Evolutionary conservation across 768 basidiomycete genomes (phyloP), one percentile per base, ranked within the genome.

Genomic region (Holtermannia corniformis): DNA sequence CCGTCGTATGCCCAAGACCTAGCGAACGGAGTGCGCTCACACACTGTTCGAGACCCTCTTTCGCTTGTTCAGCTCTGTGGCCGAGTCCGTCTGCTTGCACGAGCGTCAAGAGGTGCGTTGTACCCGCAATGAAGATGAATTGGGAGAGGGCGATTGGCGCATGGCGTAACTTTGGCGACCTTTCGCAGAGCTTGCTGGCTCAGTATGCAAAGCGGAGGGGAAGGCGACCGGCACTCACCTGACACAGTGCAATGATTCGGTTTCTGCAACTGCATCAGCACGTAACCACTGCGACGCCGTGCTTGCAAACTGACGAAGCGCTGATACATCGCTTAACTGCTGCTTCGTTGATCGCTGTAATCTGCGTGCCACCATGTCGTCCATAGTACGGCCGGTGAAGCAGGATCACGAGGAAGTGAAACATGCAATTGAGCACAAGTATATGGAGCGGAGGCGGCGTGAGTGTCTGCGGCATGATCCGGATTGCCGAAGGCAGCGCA

Each of bases 391-490:
- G 81, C 2, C 82, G 75, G 55, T 82, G 80, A 0, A 83, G 76
- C 16, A 83, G 75, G 27, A 83, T 80, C 56, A 78, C 77, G 16
- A 78, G 67, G 78, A 80, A 82, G 76, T 79, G 79, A 62, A 79
- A 81, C 10, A 77, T 73, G 24, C 78, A 70, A 55, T 82, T 80
- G 53, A 82, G 72, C 75, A 79, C 79, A 24, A 82, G 68, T 23
- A 78, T 73, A 52, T 82, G 80, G 4, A 47, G 27, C 0, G 55
- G 47, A 46, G 53, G 41, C 1, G 50, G 41, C 23, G 20, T 41
- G 10, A 19, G 19, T 13, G 32, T 23, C 20, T 40, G n/a, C 24
- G 41, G 14, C 21, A n/a, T 27, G 20, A 51, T 22, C 41, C 21
- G 12, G 5, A 51, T 13, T 3, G 37, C 5, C 3, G 37, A 27